Conservation (phyloP, 345 rosid species). For the Acer yangbiense region DNA sequence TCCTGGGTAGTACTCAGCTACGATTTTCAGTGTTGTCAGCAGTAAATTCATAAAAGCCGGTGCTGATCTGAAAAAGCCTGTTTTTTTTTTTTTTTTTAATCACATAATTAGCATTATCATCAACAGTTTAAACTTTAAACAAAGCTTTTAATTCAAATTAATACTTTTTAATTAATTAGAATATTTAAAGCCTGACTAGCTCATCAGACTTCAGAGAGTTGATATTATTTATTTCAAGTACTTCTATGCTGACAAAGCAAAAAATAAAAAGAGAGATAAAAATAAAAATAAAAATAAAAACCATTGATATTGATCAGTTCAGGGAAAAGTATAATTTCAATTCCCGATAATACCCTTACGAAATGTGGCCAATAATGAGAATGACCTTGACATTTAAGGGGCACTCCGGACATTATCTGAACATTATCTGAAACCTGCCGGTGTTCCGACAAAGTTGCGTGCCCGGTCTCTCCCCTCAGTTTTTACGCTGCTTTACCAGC, state of each 20-base stretch:
- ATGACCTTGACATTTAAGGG: constrained; percentile 38
- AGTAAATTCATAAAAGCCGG: constrained; percentile 80
- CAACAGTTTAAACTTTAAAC: not conserved
- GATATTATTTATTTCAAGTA: not conserved
- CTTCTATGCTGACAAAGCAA: too few relatives aligned
- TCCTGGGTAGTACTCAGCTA: constrained; percentile 81
- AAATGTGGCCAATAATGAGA: not conserved
- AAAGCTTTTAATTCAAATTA: constrained; percentile 11
- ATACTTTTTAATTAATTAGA: not conserved
- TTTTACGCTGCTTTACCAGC: constrained; percentile 27
- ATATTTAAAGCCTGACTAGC: constrained; percentile 19
- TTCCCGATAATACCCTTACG: constrained; percentile 61
- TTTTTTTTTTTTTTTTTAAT: not conserved
- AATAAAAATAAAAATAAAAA: too few relatives aligned
- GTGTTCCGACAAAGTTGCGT: constrained; percentile 34
- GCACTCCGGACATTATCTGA: constrained; percentile 51
- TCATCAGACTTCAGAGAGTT: not conserved
- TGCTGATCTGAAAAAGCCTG: constrained; percentile 98
- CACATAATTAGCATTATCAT: not conserved
- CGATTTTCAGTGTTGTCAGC: constrained; percentile 72
- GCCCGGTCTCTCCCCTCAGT: constrained; percentile 11
- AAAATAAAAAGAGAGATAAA: too few relatives aligned
- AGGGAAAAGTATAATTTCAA: constrained; percentile 22
- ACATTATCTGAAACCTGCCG: constrained; percentile 39
- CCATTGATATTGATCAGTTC: constrained; percentile 36